Evolutionary conservation across 495 filamentous ascomycete genomes (phyloP), one percentile per base, ranked within the genome.

Genomic region (Tuber brumale): DNA sequence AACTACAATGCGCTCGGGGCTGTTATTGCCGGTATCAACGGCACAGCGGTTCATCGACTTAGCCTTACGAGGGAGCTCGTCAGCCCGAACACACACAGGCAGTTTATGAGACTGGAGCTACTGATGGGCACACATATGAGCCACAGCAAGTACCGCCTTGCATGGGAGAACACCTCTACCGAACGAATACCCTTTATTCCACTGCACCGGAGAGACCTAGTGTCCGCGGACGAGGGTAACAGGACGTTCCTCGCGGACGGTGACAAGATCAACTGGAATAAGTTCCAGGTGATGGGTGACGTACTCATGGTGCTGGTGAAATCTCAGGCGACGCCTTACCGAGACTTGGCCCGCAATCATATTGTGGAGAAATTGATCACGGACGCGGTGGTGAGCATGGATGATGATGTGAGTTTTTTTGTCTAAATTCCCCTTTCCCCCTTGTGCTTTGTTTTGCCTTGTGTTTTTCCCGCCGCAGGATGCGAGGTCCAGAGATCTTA

Each of bases 1-100:
- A 97, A 99, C 84, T 99, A 99, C 86, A 97, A 98, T 83, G 90
- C 93, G 0, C 88, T 99, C 35, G 95, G 94, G 23, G 95, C 95
- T 27, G 90, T 99, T 7, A 88, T 99, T 75, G 96, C 95, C 10
- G 95, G 94, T 37, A 94, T 98, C 83, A 94, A 97, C 83, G 91
- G 92, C 76, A 93, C 91, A 0, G 90, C 94, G 16, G 91, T 98
- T 31, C 91, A 94, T 80, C 92, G 95, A n/a, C 89, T 99, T 2
- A 84, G 86, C 1, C 92, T 94, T 77, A 98, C 95, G 0, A 87
- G 92, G 70, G 91, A 91, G 7, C 85, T 97, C n/a, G 89, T 99
- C 9, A 88, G 91, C 3, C 79, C 86, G 5, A 87, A 89, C 3
- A 88, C 88, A 1, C 89, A 91, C 75, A 95, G 93, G 81, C 89